A percentile compares a stretch with the other conserved stretches of the same genome.
Evolutionary conservation across 257 asterid genomes (phyloP).

Genomic region (Nicotiana sylvestris): DNA sequence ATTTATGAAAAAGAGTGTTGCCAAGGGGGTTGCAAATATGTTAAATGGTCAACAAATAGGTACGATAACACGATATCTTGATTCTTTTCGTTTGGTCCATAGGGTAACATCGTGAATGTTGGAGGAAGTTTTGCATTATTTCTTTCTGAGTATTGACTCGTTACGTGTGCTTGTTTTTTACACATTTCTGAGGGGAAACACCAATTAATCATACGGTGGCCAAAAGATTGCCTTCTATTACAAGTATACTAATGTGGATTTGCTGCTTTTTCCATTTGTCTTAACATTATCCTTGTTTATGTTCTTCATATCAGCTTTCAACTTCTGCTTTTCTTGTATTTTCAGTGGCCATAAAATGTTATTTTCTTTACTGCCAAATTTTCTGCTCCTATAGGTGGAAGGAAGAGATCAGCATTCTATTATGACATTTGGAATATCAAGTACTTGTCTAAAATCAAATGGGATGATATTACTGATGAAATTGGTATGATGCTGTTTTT

Average conservation of each 20-base stretch:
- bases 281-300: background rate
- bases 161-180: background rate
- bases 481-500: slow-evolving; percentile 36
- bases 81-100: background rate
- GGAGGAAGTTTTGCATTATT: background rate
- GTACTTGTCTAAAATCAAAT: slow-evolving; percentile 91
- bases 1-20: slow-evolving; percentile 69
- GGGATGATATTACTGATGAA: slow-evolving; percentile 95
- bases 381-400: slow-evolving; percentile 61
- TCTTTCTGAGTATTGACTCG: background rate
- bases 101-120: background rate
- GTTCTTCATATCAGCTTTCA: background rate
- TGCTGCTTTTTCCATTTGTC: background rate
- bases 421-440: slow-evolving; percentile 95
- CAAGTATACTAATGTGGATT: background rate
- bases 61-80: slow-evolving; percentile 14
- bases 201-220: background rate
- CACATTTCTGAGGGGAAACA: background rate
- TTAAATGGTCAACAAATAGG: slow-evolving; percentile 84
- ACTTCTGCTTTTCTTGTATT: background rate
- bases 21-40: slow-evolving; percentile 76
- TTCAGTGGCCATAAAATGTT: background rate
- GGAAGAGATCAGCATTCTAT: slow-evolving; percentile 75
- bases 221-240: background rate
- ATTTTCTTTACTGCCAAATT: slow-evolving; percentile 3